Percentiles rank a stretch among this genome's conserved stretches.
These are phyloP conservation scores for Telfairia occidentalis DNA, from an alignment of 331 rosid genomes.

Conservation along the genomic window DNA sequence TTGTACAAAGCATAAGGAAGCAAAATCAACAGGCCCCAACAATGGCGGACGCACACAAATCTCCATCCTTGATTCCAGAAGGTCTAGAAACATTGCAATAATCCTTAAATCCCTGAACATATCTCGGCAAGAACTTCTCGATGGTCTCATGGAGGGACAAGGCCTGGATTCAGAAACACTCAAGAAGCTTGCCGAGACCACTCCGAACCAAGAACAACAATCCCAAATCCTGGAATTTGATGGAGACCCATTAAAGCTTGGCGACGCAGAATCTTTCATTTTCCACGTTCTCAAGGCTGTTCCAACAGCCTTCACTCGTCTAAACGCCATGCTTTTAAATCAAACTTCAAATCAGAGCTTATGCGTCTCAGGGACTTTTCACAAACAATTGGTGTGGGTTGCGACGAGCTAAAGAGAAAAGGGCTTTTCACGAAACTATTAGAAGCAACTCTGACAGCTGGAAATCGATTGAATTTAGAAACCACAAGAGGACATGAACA, in stretches of 20 bases:
- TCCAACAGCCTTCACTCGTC: conserved; percentile 66
- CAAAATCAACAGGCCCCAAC: conserved; percentile 12
- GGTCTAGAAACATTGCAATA: conserved; percentile 72
- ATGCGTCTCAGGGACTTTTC: conserved; percentile 39
- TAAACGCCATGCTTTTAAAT: conserved; percentile 59
- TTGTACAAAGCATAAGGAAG: conserved; percentile 12
- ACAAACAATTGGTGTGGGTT: conserved; percentile 44
- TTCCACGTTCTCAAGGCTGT: conserved; percentile 56
- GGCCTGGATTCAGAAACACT: conserved; percentile 49
- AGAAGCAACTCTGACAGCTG: conserved; percentile 90
- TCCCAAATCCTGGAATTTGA: conserved; percentile 37
- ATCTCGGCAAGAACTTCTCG: conserved; percentile 41
- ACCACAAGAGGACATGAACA: conserved; percentile 77
- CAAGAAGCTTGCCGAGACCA: conserved; percentile 60
- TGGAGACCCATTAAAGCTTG: conserved; percentile 55
- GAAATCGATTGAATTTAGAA: conserved; percentile 88
- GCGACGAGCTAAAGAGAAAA: conserved; percentile 54
- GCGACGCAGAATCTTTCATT: conserved; percentile 68
- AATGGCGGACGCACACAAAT: conserved; percentile 14
- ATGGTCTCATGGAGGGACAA: conserved; percentile 54
- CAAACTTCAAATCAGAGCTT: conserved; percentile 42
- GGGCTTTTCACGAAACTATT: conserved; percentile 75
- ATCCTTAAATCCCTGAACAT: conserved; percentile 51
- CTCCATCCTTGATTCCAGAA: conserved; percentile 51
- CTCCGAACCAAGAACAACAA: conserved; percentile 65